Evolutionary conservation across 495 filamentous ascomycete species (phyloP).

Genomic region (Pyronema omphalodes): DNA sequence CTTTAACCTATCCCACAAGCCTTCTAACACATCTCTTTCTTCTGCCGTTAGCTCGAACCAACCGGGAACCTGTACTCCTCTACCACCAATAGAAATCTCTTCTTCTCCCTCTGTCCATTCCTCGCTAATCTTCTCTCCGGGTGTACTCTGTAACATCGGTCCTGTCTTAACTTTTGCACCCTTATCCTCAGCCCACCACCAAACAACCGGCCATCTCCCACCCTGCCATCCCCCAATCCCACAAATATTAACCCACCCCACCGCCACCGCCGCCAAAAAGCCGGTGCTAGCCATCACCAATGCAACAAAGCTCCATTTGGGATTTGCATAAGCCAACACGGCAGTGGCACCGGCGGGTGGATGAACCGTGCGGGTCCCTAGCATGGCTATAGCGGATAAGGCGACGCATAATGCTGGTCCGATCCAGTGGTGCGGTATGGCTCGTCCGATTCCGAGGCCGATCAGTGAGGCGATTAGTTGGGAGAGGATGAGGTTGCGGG

Average conservation of each 20-base stretch:
- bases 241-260: conserved; percentile 15
- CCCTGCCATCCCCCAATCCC: conserved; percentile 55
- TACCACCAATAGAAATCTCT: background rate
- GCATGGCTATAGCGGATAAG: conserved; percentile 51
- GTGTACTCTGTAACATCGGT: conserved; percentile 1
- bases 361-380: conserved; percentile 58
- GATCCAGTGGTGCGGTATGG: conserved; percentile 38
- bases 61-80: conserved; percentile 10
- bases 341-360: conserved; percentile 83
- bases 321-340: conserved; percentile 50
- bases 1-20: conserved; percentile 13
- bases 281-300: conserved; percentile 48
- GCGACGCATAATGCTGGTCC: conserved; percentile 54
- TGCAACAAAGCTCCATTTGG: conserved; percentile 45
- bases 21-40: conserved; percentile 15
- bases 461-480: conserved; percentile 49
- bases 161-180: background rate
- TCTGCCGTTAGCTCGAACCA: conserved; percentile 15
- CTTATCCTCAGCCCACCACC: conserved; percentile 39
- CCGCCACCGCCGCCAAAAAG: conserved; percentile 47
- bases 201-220: conserved; percentile 59
- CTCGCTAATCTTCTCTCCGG: background rate
- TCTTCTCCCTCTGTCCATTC: background rate
- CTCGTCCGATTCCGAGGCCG: conserved; percentile 47
- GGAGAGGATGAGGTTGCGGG: conserved; percentile 55